Conservation (phyloP, 345 rosid genomes). For the Turritis glabra region DNA sequence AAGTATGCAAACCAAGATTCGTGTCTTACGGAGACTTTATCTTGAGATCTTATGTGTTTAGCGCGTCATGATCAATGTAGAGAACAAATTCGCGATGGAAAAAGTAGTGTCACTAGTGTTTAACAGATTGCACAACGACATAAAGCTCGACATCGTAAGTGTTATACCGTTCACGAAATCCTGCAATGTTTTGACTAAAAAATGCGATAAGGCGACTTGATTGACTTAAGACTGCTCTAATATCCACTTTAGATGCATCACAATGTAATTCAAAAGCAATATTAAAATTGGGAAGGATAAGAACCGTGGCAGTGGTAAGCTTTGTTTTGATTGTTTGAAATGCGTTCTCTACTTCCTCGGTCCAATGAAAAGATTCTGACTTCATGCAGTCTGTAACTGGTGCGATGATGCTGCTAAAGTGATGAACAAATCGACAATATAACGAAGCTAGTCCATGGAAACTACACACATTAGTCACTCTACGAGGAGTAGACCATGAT, state of each 20-base stretch:
- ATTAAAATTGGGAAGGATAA: background rate
- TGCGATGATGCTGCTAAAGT: background rate
- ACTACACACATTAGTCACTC: background rate
- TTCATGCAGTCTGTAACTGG: background rate
- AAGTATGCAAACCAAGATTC: no score
- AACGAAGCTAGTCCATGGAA: background rate
- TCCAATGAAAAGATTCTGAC: background rate
- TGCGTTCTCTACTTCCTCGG: rapidly evolving
- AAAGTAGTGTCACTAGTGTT: no score
- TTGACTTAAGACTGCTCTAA: background rate
- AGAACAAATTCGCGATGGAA: no score
- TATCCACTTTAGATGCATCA: background rate
- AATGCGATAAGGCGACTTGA: background rate
- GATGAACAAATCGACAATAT: background rate
- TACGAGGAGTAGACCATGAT: background rate
- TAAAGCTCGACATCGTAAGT: no score
- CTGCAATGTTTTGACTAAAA: background rate
- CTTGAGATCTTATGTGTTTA: no score
- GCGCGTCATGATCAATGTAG: no score
- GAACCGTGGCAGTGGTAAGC: background rate
- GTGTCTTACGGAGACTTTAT: no score
- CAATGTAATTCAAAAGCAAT: background rate
- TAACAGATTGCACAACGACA: no score
- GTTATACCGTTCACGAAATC: background rate
- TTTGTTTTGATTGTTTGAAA: background rate